Conservation (phyloP, 192 early-diverging fungal species). For the Podila clonocystis region DNA sequence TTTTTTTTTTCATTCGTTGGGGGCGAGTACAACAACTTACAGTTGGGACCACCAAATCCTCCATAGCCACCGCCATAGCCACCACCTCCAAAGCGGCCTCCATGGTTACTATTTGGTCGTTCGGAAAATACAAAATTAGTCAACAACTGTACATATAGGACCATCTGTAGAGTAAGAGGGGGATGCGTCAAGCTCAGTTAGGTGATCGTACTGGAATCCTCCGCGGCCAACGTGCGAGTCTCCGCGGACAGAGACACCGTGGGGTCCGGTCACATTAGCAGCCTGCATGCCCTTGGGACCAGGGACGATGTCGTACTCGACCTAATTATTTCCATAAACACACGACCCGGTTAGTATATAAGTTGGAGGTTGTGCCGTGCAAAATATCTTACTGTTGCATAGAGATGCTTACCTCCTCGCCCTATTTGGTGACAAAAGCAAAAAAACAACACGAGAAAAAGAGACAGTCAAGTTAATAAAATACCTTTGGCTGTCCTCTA, state of each 20-base stretch:
- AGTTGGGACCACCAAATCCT: constrained; percentile 41
- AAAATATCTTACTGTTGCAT: background rate
- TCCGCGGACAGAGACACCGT: constrained; percentile 77
- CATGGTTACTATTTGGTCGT: constrained; percentile 8
- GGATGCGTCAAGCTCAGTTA: background rate
- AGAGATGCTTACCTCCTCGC: constrained; percentile 55
- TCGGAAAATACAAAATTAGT: background rate
- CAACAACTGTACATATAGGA: background rate
- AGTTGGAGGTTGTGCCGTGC: background rate
- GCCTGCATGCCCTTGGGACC: constrained; percentile 89
- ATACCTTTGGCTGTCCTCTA: background rate
- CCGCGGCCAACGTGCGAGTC: constrained; percentile 67
- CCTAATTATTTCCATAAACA: constrained; percentile 39
- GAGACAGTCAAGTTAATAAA: constrained; percentile 7
- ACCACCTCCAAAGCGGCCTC: constrained; percentile 33
- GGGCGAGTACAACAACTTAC: constrained; percentile 13
- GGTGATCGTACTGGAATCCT: constrained; percentile 24
- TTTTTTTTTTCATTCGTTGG: background rate
- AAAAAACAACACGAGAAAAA: constrained; percentile 9
- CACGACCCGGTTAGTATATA: too few species aligned
- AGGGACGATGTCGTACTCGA: constrained; percentile 74
- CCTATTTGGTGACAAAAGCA: constrained; percentile 39
- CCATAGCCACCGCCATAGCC: constrained; percentile 38
- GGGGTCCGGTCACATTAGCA: constrained; percentile 81
- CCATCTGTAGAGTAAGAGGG: background rate